These are phyloP conservation scores for Phytophthora crassamura DNA, from an alignment of 352 stramenopile species.

Conservation along the genomic window DNA sequence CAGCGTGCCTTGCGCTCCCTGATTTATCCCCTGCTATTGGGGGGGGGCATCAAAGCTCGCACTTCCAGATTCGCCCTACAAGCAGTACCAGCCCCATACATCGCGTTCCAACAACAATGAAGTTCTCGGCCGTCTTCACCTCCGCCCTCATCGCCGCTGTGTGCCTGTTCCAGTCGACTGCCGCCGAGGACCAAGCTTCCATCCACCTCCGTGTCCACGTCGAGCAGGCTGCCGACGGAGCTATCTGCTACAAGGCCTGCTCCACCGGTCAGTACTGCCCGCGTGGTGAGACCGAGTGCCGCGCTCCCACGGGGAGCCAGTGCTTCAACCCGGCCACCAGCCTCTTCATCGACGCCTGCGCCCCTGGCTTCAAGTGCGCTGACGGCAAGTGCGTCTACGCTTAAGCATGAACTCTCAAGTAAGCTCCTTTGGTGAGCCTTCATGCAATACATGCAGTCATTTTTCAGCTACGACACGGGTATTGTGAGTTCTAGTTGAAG, in stretches of 20 bases:
- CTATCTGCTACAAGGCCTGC: slow-evolving; percentile 36
- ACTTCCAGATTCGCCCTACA: slow-evolving; percentile 14
- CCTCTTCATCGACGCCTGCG: slow-evolving; percentile 27
- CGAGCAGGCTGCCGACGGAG: slow-evolving; percentile 8
- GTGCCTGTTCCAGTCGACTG: slow-evolving; percentile 25
- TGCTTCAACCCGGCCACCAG: slow-evolving; percentile 45
- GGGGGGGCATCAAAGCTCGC: not conserved
- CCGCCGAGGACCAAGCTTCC: slow-evolving; percentile 23
- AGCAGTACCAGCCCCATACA: not conserved
- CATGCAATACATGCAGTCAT: not conserved
- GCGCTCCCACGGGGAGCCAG: slow-evolving; percentile 4
- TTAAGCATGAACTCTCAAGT: slow-evolving; percentile 19
- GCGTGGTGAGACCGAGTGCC: slow-evolving; percentile 22
- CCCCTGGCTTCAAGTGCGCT: slow-evolving; percentile 37
- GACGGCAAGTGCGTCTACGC: slow-evolving; percentile 43
- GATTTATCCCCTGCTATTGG: slow-evolving; percentile 5
- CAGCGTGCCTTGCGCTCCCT: not conserved
- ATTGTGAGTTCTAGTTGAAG: too few relatives aligned
- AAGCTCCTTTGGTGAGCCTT: slow-evolving; percentile 3
- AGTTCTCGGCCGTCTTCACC: slow-evolving; percentile 39
- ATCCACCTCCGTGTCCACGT: slow-evolving; percentile 40
- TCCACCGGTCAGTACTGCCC: slow-evolving; percentile 35
- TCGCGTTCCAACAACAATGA: slow-evolving; percentile 19
- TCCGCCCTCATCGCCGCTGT: slow-evolving; percentile 21
- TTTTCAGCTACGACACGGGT: too few relatives aligned